phyloP scores from a whole-genome alignment of 305 asterid species.

The Rubia tinctorum region DNA sequence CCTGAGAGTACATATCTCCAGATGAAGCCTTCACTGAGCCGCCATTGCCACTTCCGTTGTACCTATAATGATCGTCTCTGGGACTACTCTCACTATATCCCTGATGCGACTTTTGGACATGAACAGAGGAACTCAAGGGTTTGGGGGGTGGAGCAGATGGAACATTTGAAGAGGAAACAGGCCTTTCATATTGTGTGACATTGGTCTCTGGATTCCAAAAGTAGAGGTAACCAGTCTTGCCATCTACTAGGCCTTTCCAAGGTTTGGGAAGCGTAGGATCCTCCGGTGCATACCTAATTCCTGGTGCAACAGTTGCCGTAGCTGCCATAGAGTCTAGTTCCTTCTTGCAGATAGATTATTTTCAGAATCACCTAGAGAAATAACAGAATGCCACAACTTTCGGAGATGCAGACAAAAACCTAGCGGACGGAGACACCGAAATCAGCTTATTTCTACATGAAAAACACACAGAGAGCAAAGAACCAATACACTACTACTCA shows the following conservation, averaged over 20 bases:
- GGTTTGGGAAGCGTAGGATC: conserved; percentile 96
- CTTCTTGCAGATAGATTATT: neutral
- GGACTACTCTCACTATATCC: conserved; percentile 24
- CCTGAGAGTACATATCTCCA: conserved; percentile 51
- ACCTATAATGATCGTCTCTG: conserved; percentile 36
- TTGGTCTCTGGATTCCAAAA: conserved; percentile 98
- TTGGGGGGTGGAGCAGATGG: conserved; percentile 43
- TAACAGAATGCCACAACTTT: conserved; percentile 4
- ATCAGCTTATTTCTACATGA: neutral
- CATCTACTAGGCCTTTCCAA: conserved; percentile 94
- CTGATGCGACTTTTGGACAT: conserved; percentile 52
- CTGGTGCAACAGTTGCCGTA: conserved; percentile 53
- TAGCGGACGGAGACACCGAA: neutral
- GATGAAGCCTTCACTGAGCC: conserved; percentile 36
- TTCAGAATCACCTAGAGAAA: conserved; percentile 3
- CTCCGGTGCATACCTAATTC: conserved; percentile 86
- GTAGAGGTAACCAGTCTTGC: conserved; percentile 85
- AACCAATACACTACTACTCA: neutral
- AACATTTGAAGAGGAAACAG: conserved; percentile 34
- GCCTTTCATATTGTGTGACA: conserved; percentile 85
- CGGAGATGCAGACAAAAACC: neutral
- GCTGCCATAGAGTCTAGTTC: conserved; percentile 51
- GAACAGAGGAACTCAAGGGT: conserved; percentile 59
- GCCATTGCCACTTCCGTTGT: conserved; percentile 45
- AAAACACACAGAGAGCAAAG: neutral